Percentiles rank a stretch among this genome's conserved stretches.
Evolutionary conservation across 78 protist species (phyloP).

Genomic region (Dictyostelium intermedium): DNA sequence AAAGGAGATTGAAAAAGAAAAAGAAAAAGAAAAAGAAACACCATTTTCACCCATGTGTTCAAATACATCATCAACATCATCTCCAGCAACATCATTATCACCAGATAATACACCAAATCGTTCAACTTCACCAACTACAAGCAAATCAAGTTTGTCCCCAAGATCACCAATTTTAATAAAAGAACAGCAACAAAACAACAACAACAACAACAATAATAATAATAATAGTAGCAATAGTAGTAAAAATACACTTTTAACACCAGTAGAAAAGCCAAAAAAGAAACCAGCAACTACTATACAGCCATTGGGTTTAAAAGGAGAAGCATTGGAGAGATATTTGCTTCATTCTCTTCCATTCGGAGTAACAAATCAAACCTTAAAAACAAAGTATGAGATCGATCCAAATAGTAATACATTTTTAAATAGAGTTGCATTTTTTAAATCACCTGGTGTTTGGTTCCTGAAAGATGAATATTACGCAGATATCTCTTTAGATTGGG

Average conservation of each 20-base stretch:
- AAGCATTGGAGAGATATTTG: not conserved
- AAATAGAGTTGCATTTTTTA: not conserved
- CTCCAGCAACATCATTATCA: not conserved
- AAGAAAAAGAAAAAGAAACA: not conserved
- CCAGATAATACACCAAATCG: not conserved
- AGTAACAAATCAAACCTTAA: not conserved
- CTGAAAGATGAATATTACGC: not conserved
- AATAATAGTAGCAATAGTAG: not conserved
- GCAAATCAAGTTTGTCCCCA: not conserved
- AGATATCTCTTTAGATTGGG: not conserved
- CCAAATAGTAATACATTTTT: conserved; percentile 15
- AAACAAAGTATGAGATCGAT: not conserved
- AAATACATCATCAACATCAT: not conserved
- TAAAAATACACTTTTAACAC: not conserved
- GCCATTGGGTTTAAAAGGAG: not conserved
- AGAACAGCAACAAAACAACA: not conserved
- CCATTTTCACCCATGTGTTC: not conserved
- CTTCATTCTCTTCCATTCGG: not conserved
- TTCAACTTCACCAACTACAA: not conserved
- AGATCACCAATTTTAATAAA: not conserved
- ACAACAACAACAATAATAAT: not conserved
- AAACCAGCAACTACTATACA: not conserved
- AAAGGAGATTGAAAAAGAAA: not conserved
- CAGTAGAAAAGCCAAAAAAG: not conserved
- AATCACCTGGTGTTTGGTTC: conserved; percentile 1